Evolutionary conservation across 108 stramenopile species (phyloP), one percentile per base, ranked within the genome.

Genomic region (Chaetoceros muelleri): DNA sequence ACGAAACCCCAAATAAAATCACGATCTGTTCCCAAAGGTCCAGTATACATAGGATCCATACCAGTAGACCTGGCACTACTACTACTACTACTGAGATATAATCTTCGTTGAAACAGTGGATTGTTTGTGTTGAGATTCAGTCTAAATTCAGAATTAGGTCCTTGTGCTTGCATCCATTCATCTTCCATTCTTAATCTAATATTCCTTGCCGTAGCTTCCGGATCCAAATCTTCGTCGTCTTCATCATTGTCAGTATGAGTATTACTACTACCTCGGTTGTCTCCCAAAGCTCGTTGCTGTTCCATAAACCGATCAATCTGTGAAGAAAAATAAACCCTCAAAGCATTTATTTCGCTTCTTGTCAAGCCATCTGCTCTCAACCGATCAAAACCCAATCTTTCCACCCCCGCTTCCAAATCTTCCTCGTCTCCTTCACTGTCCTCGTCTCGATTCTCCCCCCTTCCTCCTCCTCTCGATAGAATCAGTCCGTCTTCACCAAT

Each of bases 1-100:
- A 77, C 53, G 57, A 96, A 94, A n/a, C 95, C 95, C 80, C 89
- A 94, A 21, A 87, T 50, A 59, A 96, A 92, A 50, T 96, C 95
- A 21, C 89, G 74, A 48, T 85, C 81, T 0, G 80, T 82, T 13
- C 93, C 93, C n/a, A 67, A 56, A 8, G 74, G 72, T 24, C 72
- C 67, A 30, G 53, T 59, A 51, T 60, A 73, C 52, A 40, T 46
- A 49, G 34, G 52, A 27, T 48, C 21, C 18, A 47, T 21, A 54
- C 29, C 29, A 7, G 21, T 22, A 10, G 24, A 10, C 10, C 25
- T 16, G 8, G 10, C 16, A 26, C 8, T 16, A 24, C 8, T 20
- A 21, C n/a, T 21, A 20, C 7, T 40, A 5, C 27, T 5, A 20
- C 10, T 23, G 23, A 21, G 26, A 52, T 27, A 31, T 10, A 13